Evolutionary conservation across 345 rosid genomes (phyloP), one percentile per base, ranked within the genome.

Genomic region (Moricandia moricandioides): DNA sequence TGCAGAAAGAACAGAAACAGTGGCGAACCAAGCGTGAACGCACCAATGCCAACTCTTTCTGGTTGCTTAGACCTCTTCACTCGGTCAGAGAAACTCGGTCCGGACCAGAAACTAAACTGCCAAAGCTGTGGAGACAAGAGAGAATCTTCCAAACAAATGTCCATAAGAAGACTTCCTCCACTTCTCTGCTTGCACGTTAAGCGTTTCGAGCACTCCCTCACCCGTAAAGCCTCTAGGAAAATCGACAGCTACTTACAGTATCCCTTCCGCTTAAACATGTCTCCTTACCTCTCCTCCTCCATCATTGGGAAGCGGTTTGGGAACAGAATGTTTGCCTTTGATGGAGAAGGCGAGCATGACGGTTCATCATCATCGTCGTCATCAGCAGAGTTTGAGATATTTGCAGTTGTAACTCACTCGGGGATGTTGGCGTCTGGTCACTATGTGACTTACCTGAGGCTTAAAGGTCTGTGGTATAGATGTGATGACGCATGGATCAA

Each of bases 401-500:
- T 89, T 82, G 97, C 97, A 4, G 90, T 91, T 52, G 81, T 93
- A 26, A 84, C 94, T 49, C 98, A 93, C 75, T 82, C 92, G 0
- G 98, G 97, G 64, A 91, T 82, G 83, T 79, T 93, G 59, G 96
- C 90, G 51, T 87, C 96, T 0, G 98, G 98, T 51, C 98, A 93
- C 67, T 91, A 93, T 18, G 88, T 88, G 77, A 93, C 96, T 1
- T 93, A 85, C 47, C 78, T 93, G 70, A 87, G 91, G 60, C 78
- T 89, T 18, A 78, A 85, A 71, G 84, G 88, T 67, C 81, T 83
- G 80, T 93, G 98, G 98, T 93, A 93, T 81, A 89, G 65, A 85
- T 93, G 97, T 67, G 98, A 93, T 30, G 98, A 93, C 69, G 88
- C 97, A 13, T 93, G 98, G 98, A 80, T 91, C 78, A 87, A 78